phyloP scores from a whole-genome alignment of 257 asterid genomes.

The Catharanthus roseus region DNA sequence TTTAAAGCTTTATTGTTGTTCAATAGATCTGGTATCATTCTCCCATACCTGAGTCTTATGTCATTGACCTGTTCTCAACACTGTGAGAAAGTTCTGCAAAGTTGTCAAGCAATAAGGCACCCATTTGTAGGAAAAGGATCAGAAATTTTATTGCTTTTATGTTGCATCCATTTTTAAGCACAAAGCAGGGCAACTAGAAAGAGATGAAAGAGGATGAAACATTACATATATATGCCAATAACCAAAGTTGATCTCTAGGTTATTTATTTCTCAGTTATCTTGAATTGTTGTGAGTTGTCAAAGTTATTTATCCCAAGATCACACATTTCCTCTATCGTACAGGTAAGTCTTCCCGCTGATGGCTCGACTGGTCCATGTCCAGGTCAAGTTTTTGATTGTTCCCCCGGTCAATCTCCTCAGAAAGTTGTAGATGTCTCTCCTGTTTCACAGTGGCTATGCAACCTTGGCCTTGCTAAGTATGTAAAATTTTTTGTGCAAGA shows the following conservation, averaged over 20 bases:
- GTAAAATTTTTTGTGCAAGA: constrained; percentile 64
- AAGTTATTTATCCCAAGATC: not conserved
- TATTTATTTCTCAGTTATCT: not conserved
- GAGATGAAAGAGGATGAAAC: not conserved
- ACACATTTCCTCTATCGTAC: constrained; percentile 20
- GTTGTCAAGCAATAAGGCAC: not conserved
- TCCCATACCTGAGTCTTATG: not conserved
- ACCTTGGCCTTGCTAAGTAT: constrained; percentile 71
- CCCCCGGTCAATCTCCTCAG: constrained; percentile 44
- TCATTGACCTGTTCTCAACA: not conserved
- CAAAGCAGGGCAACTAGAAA: not conserved
- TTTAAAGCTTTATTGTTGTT: not conserved
- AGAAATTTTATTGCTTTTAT: not conserved
- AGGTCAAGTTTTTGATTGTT: constrained; percentile 60
- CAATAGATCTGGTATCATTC: not conserved
- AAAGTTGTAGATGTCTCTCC: constrained; percentile 38
- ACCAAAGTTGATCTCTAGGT: not conserved
- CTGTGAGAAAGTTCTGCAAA: not conserved
- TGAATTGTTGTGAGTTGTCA: not conserved
- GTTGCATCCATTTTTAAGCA: not conserved
- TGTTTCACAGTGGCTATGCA: constrained; percentile 65
- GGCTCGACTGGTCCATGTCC: constrained; percentile 39
- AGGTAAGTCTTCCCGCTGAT: constrained; percentile 43
- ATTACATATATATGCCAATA: not conserved
- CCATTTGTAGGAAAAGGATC: not conserved